Conservation (phyloP, 768 basidiomycete genomes). For the Tylopilus balloui region DNA sequence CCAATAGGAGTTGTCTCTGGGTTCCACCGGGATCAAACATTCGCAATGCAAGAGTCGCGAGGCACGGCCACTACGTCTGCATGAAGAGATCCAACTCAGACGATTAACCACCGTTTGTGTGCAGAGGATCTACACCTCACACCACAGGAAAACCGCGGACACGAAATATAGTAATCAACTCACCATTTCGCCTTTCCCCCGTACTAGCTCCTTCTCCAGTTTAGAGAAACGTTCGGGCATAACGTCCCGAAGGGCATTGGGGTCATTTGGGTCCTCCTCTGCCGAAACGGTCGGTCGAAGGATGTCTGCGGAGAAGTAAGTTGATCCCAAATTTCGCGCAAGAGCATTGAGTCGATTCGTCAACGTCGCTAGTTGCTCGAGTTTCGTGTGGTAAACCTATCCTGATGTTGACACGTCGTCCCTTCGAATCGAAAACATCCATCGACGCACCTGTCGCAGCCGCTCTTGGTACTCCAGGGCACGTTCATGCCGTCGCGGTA, state of each 20-base stretch:
- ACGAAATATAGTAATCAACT: slow-evolving; percentile 26
- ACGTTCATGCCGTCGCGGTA: slow-evolving; percentile 69
- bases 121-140: background rate
- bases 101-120: background rate
- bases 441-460: slow-evolving; percentile 61
- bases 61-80: background rate
- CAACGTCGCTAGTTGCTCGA: slow-evolving; percentile 69
- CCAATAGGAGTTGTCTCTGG: background rate
- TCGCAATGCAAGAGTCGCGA: background rate
- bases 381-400: slow-evolving; percentile 70
- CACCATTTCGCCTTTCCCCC: slow-evolving; percentile 84
- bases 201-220: slow-evolving; percentile 79
- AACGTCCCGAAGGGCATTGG: slow-evolving; percentile 57
- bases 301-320: slow-evolving; percentile 56
- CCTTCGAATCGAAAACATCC: background rate
- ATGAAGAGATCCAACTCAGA: background rate
- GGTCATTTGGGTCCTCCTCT: slow-evolving; percentile 38
- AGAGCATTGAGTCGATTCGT: slow-evolving; percentile 60
- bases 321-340: slow-evolving; percentile 54
- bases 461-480: slow-evolving; percentile 73
- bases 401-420: slow-evolving; percentile 20
- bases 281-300: slow-evolving; percentile 42
- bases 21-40: background rate
- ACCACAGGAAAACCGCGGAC: background rate
- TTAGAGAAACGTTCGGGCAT: slow-evolving; percentile 75